phyloP scores from a whole-genome alignment of 257 asterid species.

The Solanum commersonii region DNA sequence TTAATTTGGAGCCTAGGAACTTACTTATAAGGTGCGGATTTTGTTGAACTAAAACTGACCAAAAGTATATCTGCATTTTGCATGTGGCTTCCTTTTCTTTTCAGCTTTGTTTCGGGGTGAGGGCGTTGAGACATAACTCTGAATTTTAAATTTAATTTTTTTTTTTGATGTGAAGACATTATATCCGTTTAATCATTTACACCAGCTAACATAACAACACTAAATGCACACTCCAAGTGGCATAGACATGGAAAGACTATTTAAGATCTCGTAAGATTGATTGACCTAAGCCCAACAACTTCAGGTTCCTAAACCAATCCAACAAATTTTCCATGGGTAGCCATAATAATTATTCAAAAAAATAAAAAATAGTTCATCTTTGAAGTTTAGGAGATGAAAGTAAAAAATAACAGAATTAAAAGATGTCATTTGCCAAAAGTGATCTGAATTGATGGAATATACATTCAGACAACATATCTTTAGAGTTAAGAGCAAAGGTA shows the following conservation, averaged over 20 bases:
- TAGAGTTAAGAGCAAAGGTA: background rate
- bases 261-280: background rate
- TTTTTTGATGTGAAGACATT: too few relatives aligned
- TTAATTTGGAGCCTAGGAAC: background rate
- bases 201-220: background rate
- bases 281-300: background rate
- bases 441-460: background rate
- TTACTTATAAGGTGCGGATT: background rate
- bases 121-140: too few relatives aligned
- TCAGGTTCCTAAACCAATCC: background rate
- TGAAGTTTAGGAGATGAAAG: background rate
- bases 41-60: background rate
- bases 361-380: background rate
- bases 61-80: background rate
- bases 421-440: background rate
- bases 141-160: rapidly evolving
- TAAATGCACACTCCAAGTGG: background rate
- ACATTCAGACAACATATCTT: background rate
- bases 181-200: too few relatives aligned
- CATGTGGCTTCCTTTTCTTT: background rate
- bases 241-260: background rate
- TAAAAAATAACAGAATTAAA: background rate
- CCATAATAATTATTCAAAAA: background rate
- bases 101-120: background rate
- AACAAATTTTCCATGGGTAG: background rate